phyloP scores from a whole-genome alignment of 805 yeast species.

The Myxozyma nipponensis region DNA sequence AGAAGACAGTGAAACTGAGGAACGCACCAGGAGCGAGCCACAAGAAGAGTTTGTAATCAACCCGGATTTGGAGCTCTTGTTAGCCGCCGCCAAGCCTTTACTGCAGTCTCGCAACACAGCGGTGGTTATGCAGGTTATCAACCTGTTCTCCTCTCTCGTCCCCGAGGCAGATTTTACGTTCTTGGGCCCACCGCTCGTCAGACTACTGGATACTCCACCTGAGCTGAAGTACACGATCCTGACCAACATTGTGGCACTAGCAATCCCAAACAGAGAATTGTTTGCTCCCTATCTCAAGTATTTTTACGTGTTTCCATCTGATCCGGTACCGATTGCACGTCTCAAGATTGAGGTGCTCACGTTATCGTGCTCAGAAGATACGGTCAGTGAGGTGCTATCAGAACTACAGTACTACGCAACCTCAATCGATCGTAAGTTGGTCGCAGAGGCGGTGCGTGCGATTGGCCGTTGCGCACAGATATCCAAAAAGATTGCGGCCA shows the following conservation, averaged over 20 bases:
- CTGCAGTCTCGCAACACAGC: conserved; percentile 52
- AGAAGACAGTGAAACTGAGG: conserved; percentile 26
- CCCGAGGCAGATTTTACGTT: conserved; percentile 52
- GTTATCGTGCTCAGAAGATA: conserved; percentile 51
- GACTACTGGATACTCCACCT: conserved; percentile 39
- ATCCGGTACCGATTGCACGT: conserved; percentile 43
- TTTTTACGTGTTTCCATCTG: conserved; percentile 56
- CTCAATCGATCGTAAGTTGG: conserved; percentile 31
- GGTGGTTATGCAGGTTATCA: conserved; percentile 58
- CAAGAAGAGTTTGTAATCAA: conserved; percentile 37
- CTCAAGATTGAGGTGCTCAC: conserved; percentile 62
- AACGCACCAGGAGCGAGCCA: conserved; percentile 3
- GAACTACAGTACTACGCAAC: conserved; percentile 62
- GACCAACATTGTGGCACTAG: conserved; percentile 44
- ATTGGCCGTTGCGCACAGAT: conserved; percentile 58
- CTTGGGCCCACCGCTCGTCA: conserved; percentile 50
- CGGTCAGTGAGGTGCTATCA: conserved; percentile 49
- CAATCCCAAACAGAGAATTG: conserved; percentile 31
- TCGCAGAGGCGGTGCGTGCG: conserved; percentile 54
- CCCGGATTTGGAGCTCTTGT: conserved; percentile 54
- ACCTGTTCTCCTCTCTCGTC: conserved; percentile 54
- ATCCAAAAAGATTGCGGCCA: conserved; percentile 47
- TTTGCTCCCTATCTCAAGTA: conserved; percentile 34
- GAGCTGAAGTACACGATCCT: conserved; percentile 43
- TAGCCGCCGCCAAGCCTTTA: conserved; percentile 47